Conservation (phyloP, 2,329 filamentous ascomycete species). For the Orbilia oligospora region DNA sequence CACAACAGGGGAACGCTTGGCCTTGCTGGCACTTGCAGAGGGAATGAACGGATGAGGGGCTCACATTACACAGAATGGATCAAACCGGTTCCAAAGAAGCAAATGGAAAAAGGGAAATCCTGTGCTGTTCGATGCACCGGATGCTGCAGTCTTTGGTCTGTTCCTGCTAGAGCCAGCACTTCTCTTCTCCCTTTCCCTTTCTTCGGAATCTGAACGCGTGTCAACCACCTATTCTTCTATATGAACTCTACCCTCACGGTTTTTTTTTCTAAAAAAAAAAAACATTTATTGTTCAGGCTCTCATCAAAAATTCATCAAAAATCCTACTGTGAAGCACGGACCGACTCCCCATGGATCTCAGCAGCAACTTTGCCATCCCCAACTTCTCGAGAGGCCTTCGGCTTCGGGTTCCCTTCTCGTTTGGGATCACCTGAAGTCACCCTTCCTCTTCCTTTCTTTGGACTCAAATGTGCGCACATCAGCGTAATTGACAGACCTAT, state of each 20-base stretch:
- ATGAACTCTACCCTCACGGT: constrained; percentile 33
- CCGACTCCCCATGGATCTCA: constrained; percentile 9
- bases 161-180: constrained; percentile 19
- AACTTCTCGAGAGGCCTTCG: constrained; percentile 14
- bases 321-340: constrained; percentile 1
- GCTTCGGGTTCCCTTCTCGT: constrained; percentile 54
- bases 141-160: constrained; percentile 13
- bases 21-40: constrained; percentile 32
- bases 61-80: constrained; percentile 28
- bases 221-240: constrained; percentile 46
- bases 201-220: constrained; percentile 47
- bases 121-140: constrained; percentile 39
- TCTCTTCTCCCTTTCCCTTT: constrained; percentile 35
- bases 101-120: constrained; percentile 50
- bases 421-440: constrained; percentile 48
- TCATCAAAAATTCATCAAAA: constrained; percentile 33
- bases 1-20: constrained; percentile 34
- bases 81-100: constrained; percentile 36
- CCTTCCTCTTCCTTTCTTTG: constrained; percentile 32
- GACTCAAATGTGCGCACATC: constrained; percentile 54
- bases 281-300: constrained; percentile 3
- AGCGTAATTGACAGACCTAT: constrained; percentile 39
- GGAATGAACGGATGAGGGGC: constrained; percentile 26
- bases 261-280: background rate
- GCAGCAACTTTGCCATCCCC: constrained; percentile 22